These are phyloP conservation scores for Auricularia cornea DNA, from an alignment of 768 basidiomycete species.

Conservation along the genomic window DNA sequence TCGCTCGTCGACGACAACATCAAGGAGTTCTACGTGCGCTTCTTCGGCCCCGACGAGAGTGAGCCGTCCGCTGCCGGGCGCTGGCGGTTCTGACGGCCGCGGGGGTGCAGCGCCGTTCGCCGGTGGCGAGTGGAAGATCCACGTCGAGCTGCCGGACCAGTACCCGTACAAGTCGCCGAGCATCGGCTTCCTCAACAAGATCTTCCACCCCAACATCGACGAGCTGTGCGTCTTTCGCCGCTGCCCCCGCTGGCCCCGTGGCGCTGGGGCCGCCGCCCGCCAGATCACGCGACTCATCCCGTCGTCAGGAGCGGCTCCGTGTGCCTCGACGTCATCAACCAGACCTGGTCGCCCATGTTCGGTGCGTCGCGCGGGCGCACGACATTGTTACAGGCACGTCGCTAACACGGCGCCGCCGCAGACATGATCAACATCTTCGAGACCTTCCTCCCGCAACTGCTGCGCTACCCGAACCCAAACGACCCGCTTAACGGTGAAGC, in stretches of 20 bases:
- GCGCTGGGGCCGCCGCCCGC: constrained; percentile 7
- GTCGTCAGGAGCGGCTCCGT: constrained; percentile 83
- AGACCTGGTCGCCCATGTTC: constrained; percentile 99
- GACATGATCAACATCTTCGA: constrained; percentile 99
- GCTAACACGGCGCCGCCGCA: constrained; percentile 21
- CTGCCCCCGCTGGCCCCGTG: constrained; percentile 3
- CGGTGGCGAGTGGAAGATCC: constrained; percentile 99
- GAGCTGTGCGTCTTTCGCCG: constrained; percentile 69
- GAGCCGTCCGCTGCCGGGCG: constrained; percentile 24
- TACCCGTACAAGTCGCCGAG: constrained; percentile 99
- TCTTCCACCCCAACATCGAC: constrained; percentile 99
- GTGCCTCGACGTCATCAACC: constrained; percentile 97
- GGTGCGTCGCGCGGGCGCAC: constrained; percentile 57
- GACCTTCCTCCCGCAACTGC: constrained; percentile 90
- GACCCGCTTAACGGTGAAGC: constrained; percentile 98
- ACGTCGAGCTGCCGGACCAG: constrained; percentile 96
- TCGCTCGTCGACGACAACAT: constrained; percentile 96
- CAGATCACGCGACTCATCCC: background rate
- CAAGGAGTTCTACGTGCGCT: constrained; percentile 97
- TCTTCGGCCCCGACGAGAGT: constrained; percentile 93
- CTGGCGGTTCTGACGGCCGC: background rate
- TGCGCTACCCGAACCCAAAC: constrained; percentile 97
- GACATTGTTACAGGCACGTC: background rate
- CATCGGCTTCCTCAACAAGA: constrained; percentile 99
- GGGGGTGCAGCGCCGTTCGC: constrained; percentile 74